Evolutionary conservation across 192 early-diverging fungal species (phyloP).

Genomic region (Coemansia sp.): DNA sequence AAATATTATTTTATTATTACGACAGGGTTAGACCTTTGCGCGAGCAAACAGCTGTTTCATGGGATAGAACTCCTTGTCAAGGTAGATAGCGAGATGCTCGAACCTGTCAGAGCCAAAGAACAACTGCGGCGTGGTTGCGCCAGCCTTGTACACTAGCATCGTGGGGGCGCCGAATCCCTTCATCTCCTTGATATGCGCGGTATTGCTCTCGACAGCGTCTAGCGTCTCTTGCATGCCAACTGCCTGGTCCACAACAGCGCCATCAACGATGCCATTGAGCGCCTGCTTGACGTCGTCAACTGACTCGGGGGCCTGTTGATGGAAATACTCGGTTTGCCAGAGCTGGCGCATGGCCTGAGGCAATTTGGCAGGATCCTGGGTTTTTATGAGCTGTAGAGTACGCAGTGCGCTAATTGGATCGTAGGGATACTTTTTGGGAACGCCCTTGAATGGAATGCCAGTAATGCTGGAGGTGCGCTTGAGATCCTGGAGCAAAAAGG

Average conservation of each 20-base stretch:
- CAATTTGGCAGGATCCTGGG: constrained; percentile 14
- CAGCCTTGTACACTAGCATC: constrained; percentile 26
- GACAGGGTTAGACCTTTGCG: constrained; percentile 15
- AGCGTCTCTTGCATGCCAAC: constrained; percentile 7
- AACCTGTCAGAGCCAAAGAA: constrained; percentile 49
- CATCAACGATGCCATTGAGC: constrained; percentile 10
- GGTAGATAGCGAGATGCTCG: constrained; percentile 40
- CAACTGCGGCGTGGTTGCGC: constrained; percentile 20
- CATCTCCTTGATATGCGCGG: constrained; percentile 9
- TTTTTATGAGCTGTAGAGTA: constrained; percentile 39
- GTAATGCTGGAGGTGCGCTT: constrained; percentile 33
- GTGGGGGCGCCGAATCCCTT: constrained; percentile 43
- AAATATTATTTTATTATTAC: no score
- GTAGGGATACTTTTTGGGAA: constrained; percentile 32
- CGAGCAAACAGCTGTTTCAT: constrained; percentile 46
- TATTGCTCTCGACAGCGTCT: constrained; percentile 18
- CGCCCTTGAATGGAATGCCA: constrained; percentile 38
- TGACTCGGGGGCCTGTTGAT: constrained; percentile 20
- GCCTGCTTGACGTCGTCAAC: constrained; percentile 26
- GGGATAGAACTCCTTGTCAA: constrained; percentile 29
- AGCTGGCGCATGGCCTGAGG: constrained; percentile 31
- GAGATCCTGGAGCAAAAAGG: constrained; percentile 29
- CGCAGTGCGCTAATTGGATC: constrained; percentile 22
- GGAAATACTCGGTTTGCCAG: constrained; percentile 37
- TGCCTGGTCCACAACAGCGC: constrained; percentile 18